These are phyloP conservation scores for Ophiognomonia clavigignenti-juglandacearum DNA, from an alignment of 2,329 filamentous ascomycete genomes.

Conservation along the genomic window DNA sequence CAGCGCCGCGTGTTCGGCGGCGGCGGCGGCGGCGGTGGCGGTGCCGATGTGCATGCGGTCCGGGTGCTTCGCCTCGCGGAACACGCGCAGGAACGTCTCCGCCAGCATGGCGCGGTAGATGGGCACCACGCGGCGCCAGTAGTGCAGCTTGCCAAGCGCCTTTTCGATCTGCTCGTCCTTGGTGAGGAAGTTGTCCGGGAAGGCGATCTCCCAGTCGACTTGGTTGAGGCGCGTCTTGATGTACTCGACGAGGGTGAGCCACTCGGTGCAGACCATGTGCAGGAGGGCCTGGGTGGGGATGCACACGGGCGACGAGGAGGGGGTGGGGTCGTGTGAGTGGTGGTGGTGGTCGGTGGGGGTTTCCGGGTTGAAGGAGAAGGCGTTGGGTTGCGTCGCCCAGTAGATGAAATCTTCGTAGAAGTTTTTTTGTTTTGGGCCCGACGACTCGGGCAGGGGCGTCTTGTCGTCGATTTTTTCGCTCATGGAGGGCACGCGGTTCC, in stretches of 20 bases:
- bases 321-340: neutral
- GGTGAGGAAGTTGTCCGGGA: conserved; percentile 19
- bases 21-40: too few relatives aligned
- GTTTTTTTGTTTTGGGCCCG: neutral
- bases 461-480: too few relatives aligned
- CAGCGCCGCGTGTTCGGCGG: too few relatives aligned
- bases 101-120: conserved; percentile 24
- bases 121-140: conserved; percentile 22
- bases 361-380: conserved; percentile 9
- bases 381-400: conserved; percentile 19
- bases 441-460: neutral
- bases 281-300: conserved; percentile 21
- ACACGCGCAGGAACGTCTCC: conserved; percentile 20
- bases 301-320: conserved; percentile 10
- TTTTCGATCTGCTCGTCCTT: conserved; percentile 18
- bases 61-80: conserved; percentile 10
- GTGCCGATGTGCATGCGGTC: conserved; percentile 1
- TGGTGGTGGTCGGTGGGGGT: too few relatives aligned
- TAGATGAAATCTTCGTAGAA: conserved; percentile 23
- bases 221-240: conserved; percentile 24
- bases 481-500: conserved; percentile 11
- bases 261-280: conserved; percentile 23
- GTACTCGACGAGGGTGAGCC: conserved; percentile 24
- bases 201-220: conserved; percentile 23
- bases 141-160: conserved; percentile 22